A percentile compares a stretch with the other conserved stretches of the same genome.
Conservation (phyloP, 2,329 filamentous ascomycete species). For the Chaetomiaceae sp. region DNA sequence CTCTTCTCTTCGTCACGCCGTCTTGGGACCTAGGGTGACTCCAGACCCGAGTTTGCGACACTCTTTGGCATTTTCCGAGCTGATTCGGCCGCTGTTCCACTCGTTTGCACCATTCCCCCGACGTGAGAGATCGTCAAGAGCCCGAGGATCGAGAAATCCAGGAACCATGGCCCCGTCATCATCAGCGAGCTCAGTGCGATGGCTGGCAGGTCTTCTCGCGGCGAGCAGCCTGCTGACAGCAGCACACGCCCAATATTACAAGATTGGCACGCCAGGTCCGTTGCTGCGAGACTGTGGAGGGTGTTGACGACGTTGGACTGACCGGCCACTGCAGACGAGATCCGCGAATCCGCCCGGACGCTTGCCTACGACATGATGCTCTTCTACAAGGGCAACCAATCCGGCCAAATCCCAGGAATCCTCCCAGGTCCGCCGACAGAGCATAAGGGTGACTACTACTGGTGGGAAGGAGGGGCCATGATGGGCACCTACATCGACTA, state of each 20-base stretch:
- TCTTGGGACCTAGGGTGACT: not conserved
- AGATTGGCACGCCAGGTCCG: conserved; percentile 23
- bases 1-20: not conserved
- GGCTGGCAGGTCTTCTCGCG: conserved; percentile 19
- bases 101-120: too few species aligned
- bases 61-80: not conserved
- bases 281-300: not conserved
- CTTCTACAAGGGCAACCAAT: conserved; percentile 29
- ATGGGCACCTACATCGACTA: conserved; percentile 68
- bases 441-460: conserved; percentile 57
- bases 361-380: conserved; percentile 28
- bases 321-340: conserved; percentile 21
- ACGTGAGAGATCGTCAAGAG: not conserved
- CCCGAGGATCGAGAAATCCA: not conserved
- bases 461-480: conserved; percentile 69
- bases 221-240: conserved; percentile 16
- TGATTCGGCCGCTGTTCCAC: not conserved
- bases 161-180: conserved; percentile 15
- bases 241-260: conserved; percentile 22
- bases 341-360: conserved; percentile 23
- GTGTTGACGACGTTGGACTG: not conserved
- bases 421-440: conserved; percentile 50
- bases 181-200: conserved; percentile 9
- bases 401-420: conserved; percentile 52
- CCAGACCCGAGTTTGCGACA: not conserved